Conservation (phyloP, 2,329 filamentous ascomycete species). For the Pseudopyricularia javanii region DNA sequence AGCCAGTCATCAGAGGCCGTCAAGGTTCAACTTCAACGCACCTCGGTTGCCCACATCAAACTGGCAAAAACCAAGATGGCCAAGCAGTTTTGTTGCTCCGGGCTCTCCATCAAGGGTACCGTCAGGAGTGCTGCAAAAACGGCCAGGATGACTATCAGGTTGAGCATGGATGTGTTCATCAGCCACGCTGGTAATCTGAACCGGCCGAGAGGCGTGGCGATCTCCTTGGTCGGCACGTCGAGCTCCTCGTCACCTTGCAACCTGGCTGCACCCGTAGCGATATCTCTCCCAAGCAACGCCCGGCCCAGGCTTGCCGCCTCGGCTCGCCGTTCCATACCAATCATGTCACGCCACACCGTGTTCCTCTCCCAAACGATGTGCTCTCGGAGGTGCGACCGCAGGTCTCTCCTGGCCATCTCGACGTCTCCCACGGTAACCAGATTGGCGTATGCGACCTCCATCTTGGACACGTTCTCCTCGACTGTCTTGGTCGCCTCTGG, state of each 20-base stretch:
- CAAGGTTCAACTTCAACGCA: constrained; percentile 20
- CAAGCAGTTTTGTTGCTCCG: constrained; percentile 91
- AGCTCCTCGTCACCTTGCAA: constrained; percentile 77
- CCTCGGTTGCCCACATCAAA: constrained; percentile 91
- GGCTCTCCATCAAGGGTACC: constrained; percentile 69
- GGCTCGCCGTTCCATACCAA: constrained; percentile 88
- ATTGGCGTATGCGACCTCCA: constrained; percentile 71
- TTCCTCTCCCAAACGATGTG: constrained; percentile 99
- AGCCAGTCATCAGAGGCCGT: not conserved
- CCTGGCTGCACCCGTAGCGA: constrained; percentile 40
- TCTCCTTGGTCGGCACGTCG: constrained; percentile 47
- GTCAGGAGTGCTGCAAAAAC: constrained; percentile 65
- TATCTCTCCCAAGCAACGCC: constrained; percentile 56
- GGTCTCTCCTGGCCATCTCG: constrained; percentile 64
- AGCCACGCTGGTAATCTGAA: constrained; percentile 72
- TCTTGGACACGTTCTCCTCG: constrained; percentile 56
- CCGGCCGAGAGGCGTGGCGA: constrained; percentile 69
- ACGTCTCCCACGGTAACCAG: constrained; percentile 75
- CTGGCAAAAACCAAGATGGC: constrained; percentile 91
- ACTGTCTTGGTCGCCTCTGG: constrained; percentile 58
- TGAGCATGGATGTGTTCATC: constrained; percentile 69
- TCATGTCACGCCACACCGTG: constrained; percentile 98
- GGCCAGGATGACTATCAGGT: constrained; percentile 55
- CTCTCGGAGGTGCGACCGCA: constrained; percentile 82
- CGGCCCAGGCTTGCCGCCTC: constrained; percentile 88